Evolutionary conservation across 306 rosid genomes (phyloP), one percentile per base, ranked within the genome.

Genomic region (Prunus mira): DNA sequence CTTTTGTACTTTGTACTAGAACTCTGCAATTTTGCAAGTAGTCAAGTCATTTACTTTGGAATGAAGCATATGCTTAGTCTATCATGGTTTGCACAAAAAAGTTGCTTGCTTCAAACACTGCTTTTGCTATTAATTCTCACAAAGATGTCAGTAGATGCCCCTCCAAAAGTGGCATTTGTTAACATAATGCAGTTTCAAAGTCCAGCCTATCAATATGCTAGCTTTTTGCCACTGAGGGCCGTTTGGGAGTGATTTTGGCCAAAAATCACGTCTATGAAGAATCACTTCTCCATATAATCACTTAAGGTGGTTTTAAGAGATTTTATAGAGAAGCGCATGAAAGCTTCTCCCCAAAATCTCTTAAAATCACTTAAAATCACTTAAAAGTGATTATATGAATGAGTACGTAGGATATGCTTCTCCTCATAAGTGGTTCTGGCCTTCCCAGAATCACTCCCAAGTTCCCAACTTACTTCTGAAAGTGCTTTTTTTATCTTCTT

Each of bases 341-440:
- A 0, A 3, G 51, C 3, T 47, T 47, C 12, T 12, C 17, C 17
- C 51, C 51, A 47, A 3, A 10, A 47, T 9, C 4, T 12, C 13
- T 47, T 10, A 10, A 47, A 47, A 47, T 7, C 12, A 45, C 51
- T 47, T 12, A 1, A 34, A n/a, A n/a, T n/a, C n/a, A n/a, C n/a
- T n/a, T n/a, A n/a, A n/a, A n/a, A 34, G 41, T 6, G 43, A 34
- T 34, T 34, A 34, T 34, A 34, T 34, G 43, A 0, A 34, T 6
- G 0, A 34, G 0, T 2, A 6, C 43, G 2, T 34, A 1, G 43
- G 9, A 34, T 2, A 34, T 34, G 9, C 43, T 38, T 38, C 9
- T 7, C 2, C 43, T 7, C 43, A 38, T 38, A 38, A 38, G 9
- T 7, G 9, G 9, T 38, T 38, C 0, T 38, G 0, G 1, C 0